phyloP scores from a whole-genome alignment of 78 protist species.

The Creolimax fragrantissima region DNA sequence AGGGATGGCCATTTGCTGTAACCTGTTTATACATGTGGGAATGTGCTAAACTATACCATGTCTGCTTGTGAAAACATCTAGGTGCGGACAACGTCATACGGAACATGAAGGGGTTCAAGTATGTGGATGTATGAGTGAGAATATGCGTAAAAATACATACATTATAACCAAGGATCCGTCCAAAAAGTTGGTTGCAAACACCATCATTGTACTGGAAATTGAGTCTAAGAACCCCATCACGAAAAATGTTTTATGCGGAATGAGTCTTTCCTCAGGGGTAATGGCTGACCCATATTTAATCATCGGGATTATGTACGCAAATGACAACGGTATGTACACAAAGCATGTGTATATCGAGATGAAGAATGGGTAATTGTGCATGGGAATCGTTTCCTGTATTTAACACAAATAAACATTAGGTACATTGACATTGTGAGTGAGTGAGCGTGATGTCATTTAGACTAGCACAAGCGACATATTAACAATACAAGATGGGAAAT shows the following conservation, averaged over 20 bases:
- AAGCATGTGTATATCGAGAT: slow-evolving; percentile 14
- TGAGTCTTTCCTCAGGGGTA: slow-evolving; percentile 11
- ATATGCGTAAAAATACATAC: not conserved
- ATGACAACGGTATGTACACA: slow-evolving; percentile 16
- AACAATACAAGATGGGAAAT: not conserved
- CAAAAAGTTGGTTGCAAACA: slow-evolving; percentile 23
- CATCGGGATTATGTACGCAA: slow-evolving; percentile 35
- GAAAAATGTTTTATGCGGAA: slow-evolving; percentile 13
- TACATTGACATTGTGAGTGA: too few relatives aligned
- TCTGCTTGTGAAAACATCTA: too few relatives aligned
- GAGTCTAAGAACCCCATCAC: slow-evolving; percentile 22
- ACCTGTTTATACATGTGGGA: not conserved
- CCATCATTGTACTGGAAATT: slow-evolving; percentile 2
- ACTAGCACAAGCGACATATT: not conserved
- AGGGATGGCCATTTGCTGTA: slow-evolving; percentile 27
- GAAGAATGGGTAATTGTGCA: slow-evolving; percentile 39
- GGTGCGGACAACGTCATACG: too few relatives aligned
- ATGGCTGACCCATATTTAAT: slow-evolving; percentile 15
- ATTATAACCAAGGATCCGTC: slow-evolving; percentile 3
- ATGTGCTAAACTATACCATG: not conserved
- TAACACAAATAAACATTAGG: too few relatives aligned
- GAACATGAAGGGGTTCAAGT: too few relatives aligned
- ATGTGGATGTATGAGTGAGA: too few relatives aligned
- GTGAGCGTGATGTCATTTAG: not conserved
- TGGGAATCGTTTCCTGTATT: slow-evolving; percentile 22